These are phyloP conservation scores for Curvularia lunata DNA, from an alignment of 2,329 filamentous ascomycete species.

Conservation along the genomic window DNA sequence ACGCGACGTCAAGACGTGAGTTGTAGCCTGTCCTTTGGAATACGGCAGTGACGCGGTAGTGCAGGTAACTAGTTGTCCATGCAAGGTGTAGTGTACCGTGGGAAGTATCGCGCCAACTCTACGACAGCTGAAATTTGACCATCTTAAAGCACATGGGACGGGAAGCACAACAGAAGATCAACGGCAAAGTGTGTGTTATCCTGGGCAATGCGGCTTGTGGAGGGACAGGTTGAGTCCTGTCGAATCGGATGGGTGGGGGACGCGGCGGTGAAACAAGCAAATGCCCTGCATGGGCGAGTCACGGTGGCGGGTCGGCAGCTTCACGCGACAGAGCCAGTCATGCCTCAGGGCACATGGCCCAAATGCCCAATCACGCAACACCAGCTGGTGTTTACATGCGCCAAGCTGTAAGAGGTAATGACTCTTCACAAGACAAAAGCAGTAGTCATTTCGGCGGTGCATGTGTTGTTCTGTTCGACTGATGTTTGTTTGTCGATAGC, in stretches of 20 bases:
- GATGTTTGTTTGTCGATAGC: not conserved
- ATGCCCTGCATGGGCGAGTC: slow-evolving; percentile 21
- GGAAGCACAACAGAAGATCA: not conserved
- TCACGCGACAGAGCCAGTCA: slow-evolving; percentile 21
- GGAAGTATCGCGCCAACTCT: slow-evolving; percentile 5
- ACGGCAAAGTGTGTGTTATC: slow-evolving; percentile 10
- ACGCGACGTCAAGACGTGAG: not conserved
- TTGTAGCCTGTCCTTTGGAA: not conserved
- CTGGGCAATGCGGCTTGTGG: slow-evolving; percentile 3
- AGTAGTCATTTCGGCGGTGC: not conserved
- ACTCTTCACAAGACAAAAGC: slow-evolving; percentile 6
- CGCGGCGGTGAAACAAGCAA: slow-evolving; percentile 24
- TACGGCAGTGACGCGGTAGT: not conserved
- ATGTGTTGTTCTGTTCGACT: not conserved
- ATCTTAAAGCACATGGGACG: slow-evolving; percentile 3
- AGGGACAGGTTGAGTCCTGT: slow-evolving; percentile 6
- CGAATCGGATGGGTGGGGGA: slow-evolving; percentile 23
- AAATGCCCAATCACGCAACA: slow-evolving; percentile 15
- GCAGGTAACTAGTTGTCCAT: not conserved
- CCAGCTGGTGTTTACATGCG: slow-evolving; percentile 16
- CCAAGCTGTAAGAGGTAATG: slow-evolving; percentile 8
- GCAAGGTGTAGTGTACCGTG: not conserved
- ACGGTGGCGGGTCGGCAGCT: slow-evolving; percentile 17
- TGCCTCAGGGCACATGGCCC: not conserved
- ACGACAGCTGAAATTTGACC: slow-evolving; percentile 3